Evolutionary conservation across 176 grass and related monocot species (phyloP), one percentile per base, ranked within the genome.

Genomic region (Oryza meyeriana): DNA sequence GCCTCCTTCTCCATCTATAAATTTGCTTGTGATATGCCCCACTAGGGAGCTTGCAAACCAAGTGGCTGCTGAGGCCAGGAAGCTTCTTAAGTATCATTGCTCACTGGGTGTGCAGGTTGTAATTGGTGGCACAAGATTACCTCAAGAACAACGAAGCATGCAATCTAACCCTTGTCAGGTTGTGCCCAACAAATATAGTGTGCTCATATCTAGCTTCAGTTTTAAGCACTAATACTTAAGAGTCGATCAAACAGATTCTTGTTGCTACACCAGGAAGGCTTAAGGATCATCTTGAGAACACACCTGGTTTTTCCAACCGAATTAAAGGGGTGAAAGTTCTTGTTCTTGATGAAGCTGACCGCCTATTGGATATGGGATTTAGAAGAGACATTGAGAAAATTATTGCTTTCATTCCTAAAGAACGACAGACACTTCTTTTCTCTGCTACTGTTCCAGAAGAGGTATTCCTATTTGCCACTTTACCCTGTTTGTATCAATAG

Each of bases 271-370:
- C 93, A 77, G 93, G 93, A 88, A 93, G 96, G 82, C 89, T 99
- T 50, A 90, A 87, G 61, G 96, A 99, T 81, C 96, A 99, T 86
- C 90, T 99, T 88, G 79, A 99, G 72, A 99, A 95, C 36, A 99
- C 96, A 29, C 85, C 88, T 50, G 96, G 93, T 87, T 95, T 99
- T 84, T 75, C 80, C 48, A 68, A 82, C 59, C 85, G 93, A 59
- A 86, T 99, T 33, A 99, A 74, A 77, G 96, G 93, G 44, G 82
- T 99, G 28, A 99, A 99, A 36, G 85, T 99, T 74, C 88, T 95
- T 81, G 82, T 99, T 81, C 89, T 99, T 80, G 96, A 99, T 86
- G 96, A 99, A 88, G 93, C 96, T 75, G 96, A 99, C 80, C 90
- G 86, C 74, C 80, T 99, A 69, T 88, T 95, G 72, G 96, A 99